phyloP scores from a whole-genome alignment of 495 filamentous ascomycete species.

The Sordaria brevicollis region DNA sequence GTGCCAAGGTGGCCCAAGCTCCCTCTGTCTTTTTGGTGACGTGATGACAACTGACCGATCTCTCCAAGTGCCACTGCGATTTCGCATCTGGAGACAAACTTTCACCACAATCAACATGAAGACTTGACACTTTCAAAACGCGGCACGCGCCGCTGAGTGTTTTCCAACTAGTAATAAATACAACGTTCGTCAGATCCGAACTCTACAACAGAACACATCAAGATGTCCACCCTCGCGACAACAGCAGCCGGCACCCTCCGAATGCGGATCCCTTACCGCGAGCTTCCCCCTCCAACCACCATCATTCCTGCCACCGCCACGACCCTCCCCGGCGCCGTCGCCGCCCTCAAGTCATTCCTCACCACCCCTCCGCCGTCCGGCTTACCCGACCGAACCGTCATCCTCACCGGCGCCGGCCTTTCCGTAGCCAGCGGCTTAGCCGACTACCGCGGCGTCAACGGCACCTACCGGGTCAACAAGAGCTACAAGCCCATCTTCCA shows the following conservation, averaged over 20 bases:
- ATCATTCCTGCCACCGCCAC: constrained; percentile 62
- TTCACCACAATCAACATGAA: neutral
- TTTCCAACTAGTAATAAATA: neutral
- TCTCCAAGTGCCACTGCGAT: neutral
- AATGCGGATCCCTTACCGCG: constrained; percentile 86
- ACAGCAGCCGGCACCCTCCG: constrained; percentile 29
- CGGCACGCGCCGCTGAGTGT: neutral
- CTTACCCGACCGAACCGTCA: constrained; percentile 42
- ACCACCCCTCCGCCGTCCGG: constrained; percentile 38
- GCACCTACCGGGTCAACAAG: constrained; percentile 86
- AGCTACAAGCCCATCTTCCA: constrained; percentile 87
- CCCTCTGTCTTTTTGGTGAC: neutral
- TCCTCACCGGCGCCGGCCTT: constrained; percentile 86
- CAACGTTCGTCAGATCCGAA: neutral
- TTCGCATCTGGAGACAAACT: neutral
- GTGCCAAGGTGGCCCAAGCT: neutral
- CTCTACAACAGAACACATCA: neutral
- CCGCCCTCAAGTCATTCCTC: constrained; percentile 67
- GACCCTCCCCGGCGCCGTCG: constrained; percentile 61
- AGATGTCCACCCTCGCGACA: constrained; percentile 40
- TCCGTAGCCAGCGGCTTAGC: constrained; percentile 88
- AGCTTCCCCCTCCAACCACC: constrained; percentile 65
- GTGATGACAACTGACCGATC: neutral
- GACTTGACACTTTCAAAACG: neutral
- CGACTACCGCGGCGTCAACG: constrained; percentile 82